Percentiles rank a stretch among this genome's conserved stretches.
Conservation (phyloP, 2,329 filamentous ascomycete genomes). For the Achaetomium macrosporum region DNA sequence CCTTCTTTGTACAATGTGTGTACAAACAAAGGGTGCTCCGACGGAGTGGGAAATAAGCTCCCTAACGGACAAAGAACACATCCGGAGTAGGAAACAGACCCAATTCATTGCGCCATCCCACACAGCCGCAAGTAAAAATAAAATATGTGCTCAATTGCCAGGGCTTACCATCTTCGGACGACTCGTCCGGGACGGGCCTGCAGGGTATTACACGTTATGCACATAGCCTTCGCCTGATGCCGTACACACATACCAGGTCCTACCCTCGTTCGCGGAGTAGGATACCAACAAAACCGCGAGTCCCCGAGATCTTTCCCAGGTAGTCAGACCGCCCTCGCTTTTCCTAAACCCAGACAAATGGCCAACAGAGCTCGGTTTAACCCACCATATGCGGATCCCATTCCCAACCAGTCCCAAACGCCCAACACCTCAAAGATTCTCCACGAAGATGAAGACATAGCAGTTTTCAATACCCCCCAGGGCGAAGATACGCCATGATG, state of each 20-base stretch:
- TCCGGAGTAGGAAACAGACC: not conserved
- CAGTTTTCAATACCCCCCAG: not conserved
- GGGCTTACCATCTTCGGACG: too few species aligned
- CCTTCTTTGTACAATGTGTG: not conserved
- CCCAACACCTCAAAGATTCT: not conserved
- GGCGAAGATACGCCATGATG: conserved; percentile 61
- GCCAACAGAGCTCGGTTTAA: not conserved
- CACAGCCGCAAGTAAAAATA: not conserved
- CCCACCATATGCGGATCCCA: too few species aligned
- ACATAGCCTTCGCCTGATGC: too few species aligned
- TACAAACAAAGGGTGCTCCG: not conserved
- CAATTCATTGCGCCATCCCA: not conserved
- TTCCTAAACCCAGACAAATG: not conserved
- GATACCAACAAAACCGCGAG: not conserved
- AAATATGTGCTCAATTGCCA: not conserved
- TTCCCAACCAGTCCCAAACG: too few species aligned
- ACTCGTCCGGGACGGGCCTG: too few species aligned
- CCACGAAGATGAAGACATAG: not conserved
- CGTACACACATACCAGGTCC: too few species aligned
- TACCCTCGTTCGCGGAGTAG: too few species aligned
- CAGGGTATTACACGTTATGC: not conserved
- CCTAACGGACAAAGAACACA: not conserved
- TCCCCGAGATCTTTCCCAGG: not conserved
- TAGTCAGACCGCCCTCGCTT: not conserved
- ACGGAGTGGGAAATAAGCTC: conserved; percentile 4